These are phyloP conservation scores for Fraxinus velutina DNA, from an alignment of 305 asterid species.

Conservation along the genomic window DNA sequence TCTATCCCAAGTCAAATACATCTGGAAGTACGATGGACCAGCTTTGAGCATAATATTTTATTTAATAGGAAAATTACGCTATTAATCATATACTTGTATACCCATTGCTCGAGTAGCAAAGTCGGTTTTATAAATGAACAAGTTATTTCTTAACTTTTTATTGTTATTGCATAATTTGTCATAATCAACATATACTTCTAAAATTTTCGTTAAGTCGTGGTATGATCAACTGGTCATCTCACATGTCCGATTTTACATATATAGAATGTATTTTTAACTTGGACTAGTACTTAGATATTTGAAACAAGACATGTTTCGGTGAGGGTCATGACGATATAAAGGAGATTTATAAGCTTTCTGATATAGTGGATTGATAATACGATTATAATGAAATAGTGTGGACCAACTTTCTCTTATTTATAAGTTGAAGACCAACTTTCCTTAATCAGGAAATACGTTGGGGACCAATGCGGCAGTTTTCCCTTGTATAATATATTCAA, in stretches of 20 bases:
- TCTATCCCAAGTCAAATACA: neutral
- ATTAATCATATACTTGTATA: neutral
- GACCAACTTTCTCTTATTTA: neutral
- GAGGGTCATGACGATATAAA: neutral
- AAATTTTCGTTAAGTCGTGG: neutral
- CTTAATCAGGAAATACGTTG: neutral
- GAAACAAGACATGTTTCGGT: neutral
- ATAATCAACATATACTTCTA: too few species aligned
- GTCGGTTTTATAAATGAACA: neutral
- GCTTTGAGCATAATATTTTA: neutral
- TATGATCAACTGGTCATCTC: neutral
- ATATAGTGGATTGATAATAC: neutral
- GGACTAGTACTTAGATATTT: neutral
- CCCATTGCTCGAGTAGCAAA: neutral
- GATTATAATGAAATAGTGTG: neutral
- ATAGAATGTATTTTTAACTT: too few species aligned
- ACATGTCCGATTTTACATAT: neutral
- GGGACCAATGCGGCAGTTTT: neutral
- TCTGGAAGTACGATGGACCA: neutral
- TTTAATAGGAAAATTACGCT: neutral
- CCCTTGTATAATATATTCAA: neutral
- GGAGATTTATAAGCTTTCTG: neutral
- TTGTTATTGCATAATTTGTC: too few species aligned
- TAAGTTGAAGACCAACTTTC: neutral
- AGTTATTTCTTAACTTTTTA: neutral